Percentiles rank a stretch among this genome's conserved stretches.
phyloP scores from a whole-genome alignment of 805 yeast species.

The Candida alai region DNA sequence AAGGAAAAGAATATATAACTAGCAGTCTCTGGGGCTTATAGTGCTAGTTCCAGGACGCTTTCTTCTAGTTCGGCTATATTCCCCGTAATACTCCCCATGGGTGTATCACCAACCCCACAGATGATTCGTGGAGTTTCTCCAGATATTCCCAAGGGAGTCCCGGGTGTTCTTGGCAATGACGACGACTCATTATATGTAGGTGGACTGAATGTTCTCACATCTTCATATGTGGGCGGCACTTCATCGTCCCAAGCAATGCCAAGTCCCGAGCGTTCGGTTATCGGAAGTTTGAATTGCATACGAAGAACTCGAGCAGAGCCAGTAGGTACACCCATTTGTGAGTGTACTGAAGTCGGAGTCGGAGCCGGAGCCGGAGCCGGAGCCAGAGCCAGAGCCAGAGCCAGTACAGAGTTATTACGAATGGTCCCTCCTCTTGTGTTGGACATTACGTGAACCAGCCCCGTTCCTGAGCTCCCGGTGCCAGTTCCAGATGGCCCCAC shows the following conservation, averaged over 20 bases:
- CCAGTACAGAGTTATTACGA: background rate
- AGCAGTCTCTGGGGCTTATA: conserved; percentile 13
- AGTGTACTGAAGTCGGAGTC: conserved; percentile 17
- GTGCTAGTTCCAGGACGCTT: conserved; percentile 29
- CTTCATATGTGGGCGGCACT: conserved; percentile 94
- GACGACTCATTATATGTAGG: conserved; percentile 57
- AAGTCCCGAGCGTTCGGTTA: conserved; percentile 89
- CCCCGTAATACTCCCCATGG: conserved; percentile 24
- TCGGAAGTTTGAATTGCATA: conserved; percentile 84
- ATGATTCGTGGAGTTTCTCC: conserved; percentile 28
- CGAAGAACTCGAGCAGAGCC: conserved; percentile 93
- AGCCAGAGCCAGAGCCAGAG: background rate
- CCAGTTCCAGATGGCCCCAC: conserved; percentile 11
- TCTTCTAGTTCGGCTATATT: conserved; percentile 28
- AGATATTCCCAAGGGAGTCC: conserved; percentile 7
- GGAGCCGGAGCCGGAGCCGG: conserved; percentile 11
- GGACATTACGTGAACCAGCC: conserved; percentile 3
- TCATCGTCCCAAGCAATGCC: conserved; percentile 99
- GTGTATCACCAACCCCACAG: conserved; percentile 44
- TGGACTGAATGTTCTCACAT: conserved; percentile 78
- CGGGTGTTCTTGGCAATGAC: conserved; percentile 7
- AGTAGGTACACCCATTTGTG: conserved; percentile 66
- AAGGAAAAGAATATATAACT: too few relatives aligned
- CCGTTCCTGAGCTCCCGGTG: too few relatives aligned
- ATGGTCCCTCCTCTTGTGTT: conserved; percentile 3